These are phyloP conservation scores for Moricandia arvensis DNA, from an alignment of 345 rosid species.

Conservation along the genomic window DNA sequence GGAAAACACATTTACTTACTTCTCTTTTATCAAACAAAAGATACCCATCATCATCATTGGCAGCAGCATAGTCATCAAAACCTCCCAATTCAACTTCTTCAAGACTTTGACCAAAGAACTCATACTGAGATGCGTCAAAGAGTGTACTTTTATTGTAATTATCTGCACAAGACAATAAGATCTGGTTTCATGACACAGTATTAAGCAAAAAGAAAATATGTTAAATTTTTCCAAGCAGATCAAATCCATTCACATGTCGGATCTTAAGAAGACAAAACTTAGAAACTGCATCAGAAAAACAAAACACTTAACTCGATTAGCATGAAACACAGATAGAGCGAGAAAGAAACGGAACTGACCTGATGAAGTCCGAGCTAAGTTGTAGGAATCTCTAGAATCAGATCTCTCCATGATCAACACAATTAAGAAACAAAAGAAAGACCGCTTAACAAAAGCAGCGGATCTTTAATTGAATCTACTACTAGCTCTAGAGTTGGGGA, in stretches of 20 bases:
- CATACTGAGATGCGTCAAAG: conserved; percentile 73
- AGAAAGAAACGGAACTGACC: conserved; percentile 30
- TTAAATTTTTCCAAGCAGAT: neutral
- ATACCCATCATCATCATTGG: conserved; percentile 84
- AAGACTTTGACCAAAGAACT: conserved; percentile 66
- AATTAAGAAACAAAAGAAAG: neutral
- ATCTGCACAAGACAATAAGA: conserved; percentile 30
- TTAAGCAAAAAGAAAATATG: neutral
- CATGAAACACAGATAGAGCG: no score
- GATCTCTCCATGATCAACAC: conserved; percentile 63
- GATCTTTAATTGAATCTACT: conserved; percentile 13
- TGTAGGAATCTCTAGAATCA: conserved; percentile 44
- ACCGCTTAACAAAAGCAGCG: neutral
- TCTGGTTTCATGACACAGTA: neutral
- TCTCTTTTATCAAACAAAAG: conserved; percentile 60
- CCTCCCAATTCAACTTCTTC: conserved; percentile 69
- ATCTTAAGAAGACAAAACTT: neutral
- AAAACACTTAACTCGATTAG: neutral
- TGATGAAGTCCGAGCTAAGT: conserved; percentile 46
- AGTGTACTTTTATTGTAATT: conserved; percentile 21
- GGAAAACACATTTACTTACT: neutral
- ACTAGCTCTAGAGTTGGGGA: neutral
- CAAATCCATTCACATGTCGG: neutral
- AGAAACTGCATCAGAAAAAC: neutral
- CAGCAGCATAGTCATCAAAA: conserved; percentile 47